Evolutionary conservation across 1,284 basidiomycete genomes (phyloP), one percentile per base, ranked within the genome.

Genomic region (Binderoboletus segoi): DNA sequence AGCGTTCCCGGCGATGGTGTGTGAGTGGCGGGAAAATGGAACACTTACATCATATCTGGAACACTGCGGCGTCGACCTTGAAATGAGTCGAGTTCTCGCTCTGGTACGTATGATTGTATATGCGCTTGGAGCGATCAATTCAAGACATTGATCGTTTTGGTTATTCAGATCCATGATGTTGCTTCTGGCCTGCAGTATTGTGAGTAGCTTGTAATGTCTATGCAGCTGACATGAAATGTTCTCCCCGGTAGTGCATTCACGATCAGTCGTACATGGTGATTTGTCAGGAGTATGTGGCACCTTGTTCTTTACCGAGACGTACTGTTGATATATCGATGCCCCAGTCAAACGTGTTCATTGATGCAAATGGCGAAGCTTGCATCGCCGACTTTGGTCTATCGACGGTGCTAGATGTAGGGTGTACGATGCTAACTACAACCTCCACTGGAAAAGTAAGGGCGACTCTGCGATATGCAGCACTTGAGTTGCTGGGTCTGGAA

Each of bases 331-430:
- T 4, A 16, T n/a, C 33, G n/a, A 49, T 32, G 10, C 10, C 12
- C 7, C 32, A 58, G 61, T 61, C 48, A 37, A 62, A 63, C 16
- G 58, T 62, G 24, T 61, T 62, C 20, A 37, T 62, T 8, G 37
- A 43, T 11, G 21, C 11, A 43, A 26, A 47, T 6, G 50, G 47
- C 24, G 55, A 43, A 10, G 52, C 52, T 23, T 61, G 48, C n/a
- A 58, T 63, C 15, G n/a, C 48, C 15, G 61, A 58, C 37, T 62
- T 61, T 46, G 58, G 54, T 11, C 43, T 63, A 4, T 61, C 61
- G 15, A 63, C 43, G 8, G 18, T 58, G 24, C 41, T 61, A 16
- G 44, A 26, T 18, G 59, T 24, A 4, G 52, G 54, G 20, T 45
- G 48, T 10, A 60, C 51, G 4, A 56, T 50, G 18, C 21, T 10